Percentiles rank a stretch among this genome's conserved stretches.
Evolutionary conservation across 164 flowering plant species (phyloP).

Genomic region (Liquidambar formosana): DNA sequence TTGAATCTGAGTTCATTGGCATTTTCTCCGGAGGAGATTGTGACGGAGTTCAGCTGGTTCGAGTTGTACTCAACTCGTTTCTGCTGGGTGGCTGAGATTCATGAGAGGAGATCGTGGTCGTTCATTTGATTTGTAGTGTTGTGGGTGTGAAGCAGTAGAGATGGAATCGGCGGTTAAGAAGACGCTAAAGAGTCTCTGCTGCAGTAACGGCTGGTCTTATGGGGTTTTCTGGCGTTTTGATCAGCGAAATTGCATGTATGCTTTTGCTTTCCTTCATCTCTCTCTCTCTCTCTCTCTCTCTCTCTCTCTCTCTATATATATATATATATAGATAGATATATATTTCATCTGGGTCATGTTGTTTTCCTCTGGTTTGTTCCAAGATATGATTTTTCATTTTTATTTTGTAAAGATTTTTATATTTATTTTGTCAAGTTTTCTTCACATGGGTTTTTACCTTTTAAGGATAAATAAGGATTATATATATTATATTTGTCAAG

Average conservation of each 20-base stretch:
- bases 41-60: too few relatives aligned
- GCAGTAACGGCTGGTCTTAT: conserved; percentile 72
- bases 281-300: conserved; percentile 10
- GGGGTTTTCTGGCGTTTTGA: conserved; percentile 74
- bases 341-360: conserved; percentile 1
- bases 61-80: too few relatives aligned
- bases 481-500: too few relatives aligned
- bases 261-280: neutral
- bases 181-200: conserved; percentile 53
- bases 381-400: neutral
- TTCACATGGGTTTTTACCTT: too few relatives aligned
- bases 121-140: conserved; percentile 14
- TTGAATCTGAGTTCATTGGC: neutral
- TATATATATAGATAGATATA: neutral
- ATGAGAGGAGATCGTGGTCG: conserved; percentile 3
- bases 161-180: conserved; percentile 39
- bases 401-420: neutral
- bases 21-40: neutral
- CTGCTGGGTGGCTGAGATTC: too few relatives aligned
- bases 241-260: conserved; percentile 62
- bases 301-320: conserved; percentile 10
- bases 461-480: too few relatives aligned
- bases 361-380: neutral
- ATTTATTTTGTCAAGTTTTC: too few relatives aligned
- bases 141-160: conserved; percentile 21